Percentiles rank a stretch among this genome's conserved stretches.
Evolutionary conservation across 352 stramenopile species (phyloP).

Genomic region (Pythium aristosporum): DNA sequence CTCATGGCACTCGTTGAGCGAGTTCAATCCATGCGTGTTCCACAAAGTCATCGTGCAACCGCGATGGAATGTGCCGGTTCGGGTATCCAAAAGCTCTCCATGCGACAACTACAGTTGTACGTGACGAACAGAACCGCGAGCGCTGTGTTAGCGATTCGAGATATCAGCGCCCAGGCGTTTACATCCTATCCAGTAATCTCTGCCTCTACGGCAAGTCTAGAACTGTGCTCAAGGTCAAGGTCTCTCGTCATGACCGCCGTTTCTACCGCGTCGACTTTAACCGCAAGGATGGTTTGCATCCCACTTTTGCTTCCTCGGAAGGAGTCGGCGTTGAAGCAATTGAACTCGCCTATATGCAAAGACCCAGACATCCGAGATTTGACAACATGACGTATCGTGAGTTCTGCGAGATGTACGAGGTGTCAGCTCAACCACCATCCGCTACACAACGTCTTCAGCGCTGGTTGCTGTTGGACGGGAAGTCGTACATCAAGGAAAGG

Average conservation of each 20-base stretch:
- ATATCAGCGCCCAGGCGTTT: slow-evolving; percentile 15
- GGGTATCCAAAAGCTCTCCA: slow-evolving; percentile 14
- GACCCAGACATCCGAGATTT: background rate
- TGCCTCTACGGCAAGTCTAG: slow-evolving; percentile 12
- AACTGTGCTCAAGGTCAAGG: slow-evolving; percentile 7
- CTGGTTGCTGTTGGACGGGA: background rate
- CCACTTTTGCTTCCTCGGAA: no score
- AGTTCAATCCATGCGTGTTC: no score
- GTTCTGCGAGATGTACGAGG: background rate
- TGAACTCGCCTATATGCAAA: slow-evolving; percentile 1
- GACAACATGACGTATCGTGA: background rate
- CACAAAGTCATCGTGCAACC: no score
- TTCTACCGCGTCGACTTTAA: slow-evolving; percentile 1
- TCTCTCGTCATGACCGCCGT: background rate
- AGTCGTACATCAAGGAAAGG: background rate
- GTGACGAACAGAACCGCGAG: slow-evolving; percentile 5
- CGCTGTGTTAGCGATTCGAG: background rate
- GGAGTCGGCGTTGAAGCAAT: slow-evolving; percentile 1
- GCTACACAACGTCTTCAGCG: background rate
- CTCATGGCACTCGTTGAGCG: no score
- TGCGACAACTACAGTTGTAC: background rate
- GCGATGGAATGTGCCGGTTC: slow-evolving; percentile 21
- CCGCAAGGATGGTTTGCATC: no score
- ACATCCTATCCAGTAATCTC: slow-evolving; percentile 7
- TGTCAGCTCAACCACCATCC: background rate